These are phyloP conservation scores for Ascosphaera aggregata DNA, from an alignment of 2,329 filamentous ascomycete species.

Conservation along the genomic window DNA sequence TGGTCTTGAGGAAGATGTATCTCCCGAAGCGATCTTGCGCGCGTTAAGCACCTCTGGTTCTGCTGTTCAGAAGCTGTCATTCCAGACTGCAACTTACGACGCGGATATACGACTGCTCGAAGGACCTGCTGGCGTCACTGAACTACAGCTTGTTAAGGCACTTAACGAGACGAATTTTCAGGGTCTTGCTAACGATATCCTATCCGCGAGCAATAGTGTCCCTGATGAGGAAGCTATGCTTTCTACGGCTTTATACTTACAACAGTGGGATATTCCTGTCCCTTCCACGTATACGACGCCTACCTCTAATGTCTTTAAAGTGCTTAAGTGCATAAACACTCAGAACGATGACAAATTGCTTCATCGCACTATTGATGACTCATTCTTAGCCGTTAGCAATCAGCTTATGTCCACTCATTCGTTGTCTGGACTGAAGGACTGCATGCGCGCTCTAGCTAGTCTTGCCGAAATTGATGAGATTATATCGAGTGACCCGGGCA, in stretches of 20 bases:
- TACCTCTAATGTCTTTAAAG: conserved; percentile 50
- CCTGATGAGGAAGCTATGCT: conserved; percentile 49
- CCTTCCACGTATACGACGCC: conserved; percentile 39
- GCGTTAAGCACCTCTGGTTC: conserved; percentile 77
- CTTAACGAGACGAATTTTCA: conserved; percentile 63
- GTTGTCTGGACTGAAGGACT: conserved; percentile 25
- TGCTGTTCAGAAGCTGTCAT: conserved; percentile 66
- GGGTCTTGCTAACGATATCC: conserved; percentile 61
- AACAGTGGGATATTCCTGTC: conserved; percentile 76
- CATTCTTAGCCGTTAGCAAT: conserved; percentile 24
- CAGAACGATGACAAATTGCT: conserved; percentile 33
- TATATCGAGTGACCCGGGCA: conserved; percentile 34
- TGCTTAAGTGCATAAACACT: conserved; percentile 55
- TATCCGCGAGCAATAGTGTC: conserved; percentile 28
- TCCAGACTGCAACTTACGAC: conserved; percentile 78
- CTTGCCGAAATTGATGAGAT: conserved; percentile 66
- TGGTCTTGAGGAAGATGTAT: conserved; percentile 58
- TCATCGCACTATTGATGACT: conserved; percentile 35
- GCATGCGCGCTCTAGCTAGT: conserved; percentile 43
- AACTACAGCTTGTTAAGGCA: conserved; percentile 48
- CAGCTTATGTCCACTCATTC: conserved; percentile 16
- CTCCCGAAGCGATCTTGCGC: conserved; percentile 51
- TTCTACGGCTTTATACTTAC: conserved; percentile 55
- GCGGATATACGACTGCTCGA: conserved; percentile 47
- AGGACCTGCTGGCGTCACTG: conserved; percentile 32